phyloP scores from a whole-genome alignment of 805 yeast genomes.

The Saturnispora galanensis region DNA sequence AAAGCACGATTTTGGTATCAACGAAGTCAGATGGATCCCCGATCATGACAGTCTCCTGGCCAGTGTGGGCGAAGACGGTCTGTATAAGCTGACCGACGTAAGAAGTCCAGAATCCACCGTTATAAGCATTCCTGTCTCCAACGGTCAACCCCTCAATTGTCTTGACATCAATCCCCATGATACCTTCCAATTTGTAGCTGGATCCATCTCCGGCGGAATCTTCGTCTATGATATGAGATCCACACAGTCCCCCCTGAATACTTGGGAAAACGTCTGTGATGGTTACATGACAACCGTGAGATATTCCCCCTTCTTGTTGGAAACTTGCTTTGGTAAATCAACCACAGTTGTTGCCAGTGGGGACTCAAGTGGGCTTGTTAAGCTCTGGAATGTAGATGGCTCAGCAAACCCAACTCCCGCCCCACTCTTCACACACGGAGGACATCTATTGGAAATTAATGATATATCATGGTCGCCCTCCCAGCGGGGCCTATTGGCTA shows the following conservation, averaged over 20 bases:
- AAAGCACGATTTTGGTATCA: constrained; percentile 43
- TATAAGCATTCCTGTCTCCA: constrained; percentile 12
- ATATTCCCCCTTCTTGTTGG: constrained; percentile 56
- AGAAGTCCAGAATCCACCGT: constrained; percentile 25
- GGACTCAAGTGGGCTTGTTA: constrained; percentile 54
- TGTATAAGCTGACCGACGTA: constrained; percentile 42
- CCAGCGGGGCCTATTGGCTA: constrained; percentile 59
- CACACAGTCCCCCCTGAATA: constrained; percentile 23
- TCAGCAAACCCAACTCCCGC: background rate
- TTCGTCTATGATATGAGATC: constrained; percentile 59
- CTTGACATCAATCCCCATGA: constrained; percentile 52
- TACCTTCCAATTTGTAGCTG: constrained; percentile 53
- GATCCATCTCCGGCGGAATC: constrained; percentile 48
- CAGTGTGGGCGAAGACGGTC: constrained; percentile 57
- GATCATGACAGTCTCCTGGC: constrained; percentile 52
- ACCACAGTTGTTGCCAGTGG: constrained; percentile 43
- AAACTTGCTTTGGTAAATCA: constrained; percentile 22
- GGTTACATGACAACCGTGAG: constrained; percentile 55
- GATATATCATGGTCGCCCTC: constrained; percentile 77
- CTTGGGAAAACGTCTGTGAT: constrained; percentile 29
- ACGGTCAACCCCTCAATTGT: constrained; percentile 33
- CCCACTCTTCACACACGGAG: constrained; percentile 62
- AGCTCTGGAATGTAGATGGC: constrained; percentile 45
- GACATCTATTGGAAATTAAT: constrained; percentile 80
- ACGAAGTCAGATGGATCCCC: constrained; percentile 64